Base-by-base conservation (phyloP, 2,329 filamentous ascomycete species). In the Ceratocystis cubensis region DNA sequence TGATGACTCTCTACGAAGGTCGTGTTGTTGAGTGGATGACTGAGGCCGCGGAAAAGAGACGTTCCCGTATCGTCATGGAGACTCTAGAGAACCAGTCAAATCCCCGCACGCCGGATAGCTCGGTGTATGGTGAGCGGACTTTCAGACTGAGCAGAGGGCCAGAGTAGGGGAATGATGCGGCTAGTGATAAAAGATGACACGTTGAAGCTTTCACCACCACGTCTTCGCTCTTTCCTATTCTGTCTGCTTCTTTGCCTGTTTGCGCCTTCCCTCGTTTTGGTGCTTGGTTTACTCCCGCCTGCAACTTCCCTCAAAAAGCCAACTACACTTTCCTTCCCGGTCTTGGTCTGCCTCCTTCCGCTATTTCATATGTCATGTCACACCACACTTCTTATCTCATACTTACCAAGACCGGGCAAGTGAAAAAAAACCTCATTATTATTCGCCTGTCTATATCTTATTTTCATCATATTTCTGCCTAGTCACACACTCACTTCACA, bases 1-100 rank as follows among this genome's bases (percentile, higher is more conserved):
- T 79, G 25, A 72, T 70, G 59, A 69, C 65, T 50, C 69, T 69
- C 17, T 68, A 69, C 37, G 69, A 69, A 25, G 69, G 69, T 17
- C 66, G 67, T 7, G 66, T 63, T 20, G 63, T 66, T 45, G 65
- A 65, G 44, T 67, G 67, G 67, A 65, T 68, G 45, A 61, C 61
- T 37, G 67, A 68, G 22, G 65, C 67, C 1, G 67, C 64, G 13
- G 66, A 68, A 25, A 63, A 62, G 48, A 56, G 66, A 30, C 66
- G 64, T 1, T 65, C 63, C 3, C 64, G 64, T 13, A 64, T 66
- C 20, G 53, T 68, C 6, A 63, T 61, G 61, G 63, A 65, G 37
- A 25, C 63, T 8, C 13, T 68, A 4, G 66, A 68, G 25, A 56
- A 4, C 8, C 33, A 65, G 61, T 68, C 64, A 5, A 65, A 53